Base-by-base conservation (phyloP, 208 protist genomes). In the Leishmania lainsoni region DNA sequence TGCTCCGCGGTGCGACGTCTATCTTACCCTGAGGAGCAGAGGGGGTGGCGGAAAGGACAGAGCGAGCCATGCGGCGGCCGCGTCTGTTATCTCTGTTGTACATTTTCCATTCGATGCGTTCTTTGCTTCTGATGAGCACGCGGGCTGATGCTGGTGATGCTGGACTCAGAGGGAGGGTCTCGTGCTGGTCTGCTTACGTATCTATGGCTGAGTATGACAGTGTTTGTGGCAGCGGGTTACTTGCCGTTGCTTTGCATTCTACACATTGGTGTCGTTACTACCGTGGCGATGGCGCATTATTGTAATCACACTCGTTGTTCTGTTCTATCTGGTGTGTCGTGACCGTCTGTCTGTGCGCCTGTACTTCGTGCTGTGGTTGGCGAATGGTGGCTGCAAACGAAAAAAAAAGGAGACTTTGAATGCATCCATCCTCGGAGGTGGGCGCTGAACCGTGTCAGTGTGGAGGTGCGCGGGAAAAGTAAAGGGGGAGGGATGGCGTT, bases 231-330 rank as follows among this genome's bases (percentile, higher is more conserved):
- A 39, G 61, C 12, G 29, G 29, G 3, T 39, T 12, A 29, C 26
- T 10, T 39, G 14, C 61, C 12, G 3, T 39, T 14, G 9, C 29
- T 39, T 68, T 39, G 42, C 26, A 10, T 20, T 42, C 6, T 17
- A 29, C 12, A 20, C 61, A 5, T 20, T 68, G 29, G 8, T 29
- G 29, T 68, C 4, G 61, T 20, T 5, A 29, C 61, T 66, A 66
- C 59, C 2, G 59, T 17, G 59, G 1, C 10, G 59, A 66, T 35
- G n/a, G 0, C 59, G 59, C 59, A 22, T 39, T 66, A 35, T 75
- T 70, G 73, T 79, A 6, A 74, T 70, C 69, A 79, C 72, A 49
- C 65, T 45, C 17, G 29, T 35, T 51, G 42, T 66, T 45, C 54
- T 78, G 0, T 49, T 52, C 29, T 39, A 22, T 49, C 17, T 42